phyloP scores from a whole-genome alignment of 768 basidiomycete genomes.

The Pleurotus eryngii region DNA sequence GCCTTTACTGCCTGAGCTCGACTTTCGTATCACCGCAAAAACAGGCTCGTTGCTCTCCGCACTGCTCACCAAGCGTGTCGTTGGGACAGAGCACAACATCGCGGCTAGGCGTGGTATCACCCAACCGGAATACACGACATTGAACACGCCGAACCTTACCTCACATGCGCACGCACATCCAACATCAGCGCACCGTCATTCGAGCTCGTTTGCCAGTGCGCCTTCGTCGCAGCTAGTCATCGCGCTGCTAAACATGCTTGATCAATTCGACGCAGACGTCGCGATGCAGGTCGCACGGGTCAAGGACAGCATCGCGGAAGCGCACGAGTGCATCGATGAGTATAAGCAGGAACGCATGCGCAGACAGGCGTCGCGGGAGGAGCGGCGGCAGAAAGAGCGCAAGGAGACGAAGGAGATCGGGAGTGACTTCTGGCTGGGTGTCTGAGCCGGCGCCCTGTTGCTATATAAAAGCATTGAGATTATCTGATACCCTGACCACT shows the following conservation, averaged over 20 bases:
- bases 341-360: conserved; percentile 16
- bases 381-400: neutral
- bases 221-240: conserved; percentile 2
- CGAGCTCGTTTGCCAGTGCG: neutral
- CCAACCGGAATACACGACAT: neutral
- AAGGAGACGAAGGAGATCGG: conserved; percentile 8
- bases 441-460: conserved; percentile 4
- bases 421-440: conserved; percentile 7
- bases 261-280: conserved; percentile 30
- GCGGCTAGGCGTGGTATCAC: conserved; percentile 6
- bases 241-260: conserved; percentile 29
- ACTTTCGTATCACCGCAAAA: conserved; percentile 6
- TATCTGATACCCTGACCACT: conserved; percentile 5
- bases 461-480: neutral
- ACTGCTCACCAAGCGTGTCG: conserved; percentile 1
- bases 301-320: conserved; percentile 20
- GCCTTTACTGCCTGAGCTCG: conserved; percentile 20
- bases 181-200: conserved; percentile 21
- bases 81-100: neutral
- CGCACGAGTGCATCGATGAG: conserved; percentile 14
- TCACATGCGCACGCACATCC: conserved; percentile 7
- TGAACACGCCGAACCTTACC: neutral
- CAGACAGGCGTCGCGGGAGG: neutral
- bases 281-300: conserved; percentile 18
- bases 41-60: conserved; percentile 8